Percentiles rank a stretch among this genome's conserved stretches.
Evolutionary conservation across 2,329 filamentous ascomycete genomes (phyloP).

Genomic region (Aspergillus costaricaensis): DNA sequence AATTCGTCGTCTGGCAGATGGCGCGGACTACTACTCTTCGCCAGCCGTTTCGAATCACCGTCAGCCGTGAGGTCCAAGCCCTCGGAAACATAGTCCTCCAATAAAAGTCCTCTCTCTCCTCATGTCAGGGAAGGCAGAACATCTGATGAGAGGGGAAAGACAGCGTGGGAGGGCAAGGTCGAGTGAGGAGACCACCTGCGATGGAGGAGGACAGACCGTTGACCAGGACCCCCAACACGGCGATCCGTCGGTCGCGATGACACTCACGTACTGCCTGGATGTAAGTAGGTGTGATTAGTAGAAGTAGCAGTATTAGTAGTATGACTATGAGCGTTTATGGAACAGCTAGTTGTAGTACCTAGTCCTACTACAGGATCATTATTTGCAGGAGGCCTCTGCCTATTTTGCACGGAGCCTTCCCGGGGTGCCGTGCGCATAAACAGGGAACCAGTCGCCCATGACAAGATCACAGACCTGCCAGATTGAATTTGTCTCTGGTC

Average conservation of each 20-base stretch:
- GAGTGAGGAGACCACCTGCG: background rate
- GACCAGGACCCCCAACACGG: background rate
- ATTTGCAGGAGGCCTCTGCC: too few species aligned
- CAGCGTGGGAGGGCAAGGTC: background rate
- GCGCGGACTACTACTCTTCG: constrained; percentile 8
- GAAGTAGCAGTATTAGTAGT: background rate
- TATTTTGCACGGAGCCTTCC: too few species aligned
- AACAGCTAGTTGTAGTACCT: too few species aligned
- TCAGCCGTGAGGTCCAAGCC: constrained; percentile 22
- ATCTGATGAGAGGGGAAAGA: background rate
- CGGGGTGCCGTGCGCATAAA: background rate
- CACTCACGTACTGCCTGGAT: too few species aligned
- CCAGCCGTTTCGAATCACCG: constrained; percentile 13
- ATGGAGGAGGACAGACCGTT: background rate
- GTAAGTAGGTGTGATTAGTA: too few species aligned
- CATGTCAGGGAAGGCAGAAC: background rate
- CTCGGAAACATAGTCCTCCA: constrained; percentile 20
- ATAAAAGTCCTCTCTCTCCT: constrained; percentile 1
- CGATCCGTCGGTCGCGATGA: background rate
- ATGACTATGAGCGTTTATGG: too few species aligned
- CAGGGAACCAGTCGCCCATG: background rate
- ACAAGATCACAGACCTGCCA: background rate
- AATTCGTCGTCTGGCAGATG: constrained; percentile 12
- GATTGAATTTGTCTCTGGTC: background rate
- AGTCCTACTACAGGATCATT: too few species aligned